Percentiles rank a stretch among this genome's conserved stretches.
phyloP scores from a whole-genome alignment of 257 asterid species.

The Fraxinus anomala region DNA sequence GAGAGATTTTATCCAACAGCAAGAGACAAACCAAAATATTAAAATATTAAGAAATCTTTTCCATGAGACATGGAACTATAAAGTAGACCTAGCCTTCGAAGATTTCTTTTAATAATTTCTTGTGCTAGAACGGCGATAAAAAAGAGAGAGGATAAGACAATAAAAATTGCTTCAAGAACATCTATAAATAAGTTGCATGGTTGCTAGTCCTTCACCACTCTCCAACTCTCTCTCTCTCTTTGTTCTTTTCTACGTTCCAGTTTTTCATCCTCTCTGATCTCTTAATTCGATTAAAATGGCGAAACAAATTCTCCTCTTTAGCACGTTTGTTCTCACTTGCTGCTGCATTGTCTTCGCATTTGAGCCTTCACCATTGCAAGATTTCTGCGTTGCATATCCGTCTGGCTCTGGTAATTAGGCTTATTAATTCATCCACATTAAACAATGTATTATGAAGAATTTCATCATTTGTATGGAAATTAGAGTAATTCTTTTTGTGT shows the following conservation, averaged over 20 bases:
- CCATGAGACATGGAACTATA: background rate
- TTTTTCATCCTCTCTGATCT: too few species aligned
- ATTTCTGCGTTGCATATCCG: slow-evolving; percentile 43
- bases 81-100: background rate
- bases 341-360: slow-evolving; percentile 33
- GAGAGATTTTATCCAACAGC: background rate
- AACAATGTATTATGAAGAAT: background rate
- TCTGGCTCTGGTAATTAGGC: slow-evolving; percentile 29
- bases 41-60: too few species aligned
- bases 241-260: too few species aligned
- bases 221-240: too few species aligned
- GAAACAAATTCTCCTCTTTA: slow-evolving; percentile 9
- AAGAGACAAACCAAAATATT: background rate
- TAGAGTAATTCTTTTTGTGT: background rate
- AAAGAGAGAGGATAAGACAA: background rate
- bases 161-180: too few species aligned
- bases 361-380: slow-evolving; percentile 47
- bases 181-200: too few species aligned
- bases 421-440: background rate
- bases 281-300: slow-evolving; percentile 17
- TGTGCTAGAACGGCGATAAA: too few species aligned
- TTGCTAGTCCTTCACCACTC: too few species aligned
- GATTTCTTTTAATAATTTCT: background rate
- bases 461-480: background rate
- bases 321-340: slow-evolving; percentile 24